These are phyloP conservation scores for Asterella californica DNA, from an alignment of 225 moss, liverwort and hornwort species.

Conservation along the genomic window DNA sequence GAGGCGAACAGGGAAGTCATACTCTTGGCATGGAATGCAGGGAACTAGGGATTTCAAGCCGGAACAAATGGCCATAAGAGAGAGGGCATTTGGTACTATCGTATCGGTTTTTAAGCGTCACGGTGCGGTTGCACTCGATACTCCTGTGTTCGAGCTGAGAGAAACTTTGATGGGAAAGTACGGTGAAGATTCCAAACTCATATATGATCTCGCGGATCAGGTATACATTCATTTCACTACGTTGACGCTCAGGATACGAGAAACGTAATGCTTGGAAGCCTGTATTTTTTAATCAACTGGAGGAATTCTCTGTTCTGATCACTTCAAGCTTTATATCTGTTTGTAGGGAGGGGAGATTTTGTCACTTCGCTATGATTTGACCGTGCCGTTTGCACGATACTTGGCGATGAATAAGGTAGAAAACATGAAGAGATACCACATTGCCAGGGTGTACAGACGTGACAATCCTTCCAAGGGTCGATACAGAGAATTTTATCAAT, in stretches of 20 bases:
- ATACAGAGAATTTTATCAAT: slow-evolving; percentile 59
- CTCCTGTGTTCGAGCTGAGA: slow-evolving; percentile 53
- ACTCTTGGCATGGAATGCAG: slow-evolving; percentile 5
- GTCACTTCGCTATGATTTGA: slow-evolving; percentile 51
- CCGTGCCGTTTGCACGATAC: slow-evolving; percentile 53
- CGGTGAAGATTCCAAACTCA: slow-evolving; percentile 59
- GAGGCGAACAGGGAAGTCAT: not conserved
- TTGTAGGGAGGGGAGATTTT: slow-evolving; percentile 48
- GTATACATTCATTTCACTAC: not conserved
- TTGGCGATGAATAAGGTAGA: slow-evolving; percentile 45
- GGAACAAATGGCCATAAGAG: slow-evolving; percentile 51
- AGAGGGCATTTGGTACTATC: slow-evolving; percentile 49
- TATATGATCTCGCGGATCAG: slow-evolving; percentile 65
- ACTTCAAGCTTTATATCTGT: not conserved
- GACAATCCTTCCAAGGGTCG: slow-evolving; percentile 59
- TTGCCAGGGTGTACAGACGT: slow-evolving; percentile 52
- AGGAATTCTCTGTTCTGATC: not conserved
- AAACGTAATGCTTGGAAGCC: not conserved
- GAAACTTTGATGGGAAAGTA: slow-evolving; percentile 62
- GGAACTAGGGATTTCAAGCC: slow-evolving; percentile 51
- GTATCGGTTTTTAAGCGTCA: slow-evolving; percentile 47
- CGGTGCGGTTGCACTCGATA: slow-evolving; percentile 48
- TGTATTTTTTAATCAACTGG: too few relatives aligned
- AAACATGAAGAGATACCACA: slow-evolving; percentile 56
- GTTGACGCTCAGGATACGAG: not conserved